phyloP scores from a whole-genome alignment of 139 green algal genomes.

The Tetratostichococcus sp. region DNA sequence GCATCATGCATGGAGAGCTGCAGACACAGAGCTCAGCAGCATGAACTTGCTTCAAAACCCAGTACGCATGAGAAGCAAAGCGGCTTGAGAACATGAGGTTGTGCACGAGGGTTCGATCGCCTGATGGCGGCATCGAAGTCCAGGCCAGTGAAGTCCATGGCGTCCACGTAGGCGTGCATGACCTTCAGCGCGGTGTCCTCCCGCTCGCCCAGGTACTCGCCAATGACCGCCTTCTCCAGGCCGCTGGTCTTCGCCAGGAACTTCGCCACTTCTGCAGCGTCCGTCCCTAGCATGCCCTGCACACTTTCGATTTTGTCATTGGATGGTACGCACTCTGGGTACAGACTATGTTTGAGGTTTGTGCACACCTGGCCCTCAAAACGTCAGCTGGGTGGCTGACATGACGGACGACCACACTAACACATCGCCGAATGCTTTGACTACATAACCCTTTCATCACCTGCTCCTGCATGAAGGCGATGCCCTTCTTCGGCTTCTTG shows the following conservation, averaged over 20 bases:
- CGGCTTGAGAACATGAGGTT: too few species aligned
- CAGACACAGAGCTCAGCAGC: too few species aligned
- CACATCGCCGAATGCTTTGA: too few species aligned
- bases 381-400: too few species aligned
- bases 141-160: constrained; percentile 77
- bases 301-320: background rate
- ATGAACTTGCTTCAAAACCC: too few species aligned
- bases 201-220: constrained; percentile 93
- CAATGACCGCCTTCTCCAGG: constrained; percentile 92
- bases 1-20: too few species aligned
- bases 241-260: constrained; percentile 52
- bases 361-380: too few species aligned
- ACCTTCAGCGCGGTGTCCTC: constrained; percentile 89
- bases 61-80: too few species aligned
- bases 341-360: too few species aligned
- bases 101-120: constrained; percentile 16
- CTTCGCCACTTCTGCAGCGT: constrained; percentile 42
- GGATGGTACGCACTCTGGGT: too few species aligned
- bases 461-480: constrained; percentile 66
- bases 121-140: constrained; percentile 94
- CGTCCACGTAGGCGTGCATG: constrained; percentile 97
- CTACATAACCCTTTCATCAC: too few species aligned
- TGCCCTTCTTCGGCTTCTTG: constrained; percentile 93
- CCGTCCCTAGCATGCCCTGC: constrained; percentile 72
- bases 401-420: too few species aligned